phyloP scores from a whole-genome alignment of 2,329 filamentous ascomycete species.

The Rutstroemia sp. region DNA sequence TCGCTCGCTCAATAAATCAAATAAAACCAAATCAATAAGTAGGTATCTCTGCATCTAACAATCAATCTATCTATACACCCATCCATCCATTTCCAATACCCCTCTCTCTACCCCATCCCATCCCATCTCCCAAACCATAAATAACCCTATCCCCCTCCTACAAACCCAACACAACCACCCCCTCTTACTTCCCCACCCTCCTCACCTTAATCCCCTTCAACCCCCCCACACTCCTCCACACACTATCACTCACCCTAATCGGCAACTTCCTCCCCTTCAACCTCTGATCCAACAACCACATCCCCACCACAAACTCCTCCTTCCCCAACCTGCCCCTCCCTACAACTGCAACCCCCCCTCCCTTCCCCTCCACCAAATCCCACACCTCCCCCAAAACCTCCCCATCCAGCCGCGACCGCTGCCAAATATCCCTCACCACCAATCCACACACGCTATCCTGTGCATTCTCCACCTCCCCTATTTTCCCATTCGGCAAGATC shows the following conservation, averaged over 20 bases:
- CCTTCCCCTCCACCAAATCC: constrained; percentile 63
- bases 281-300: constrained; percentile 77
- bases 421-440: constrained; percentile 64
- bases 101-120: no score
- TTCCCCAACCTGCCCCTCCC: constrained; percentile 48
- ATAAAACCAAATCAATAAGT: no score
- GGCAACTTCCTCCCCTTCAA: constrained; percentile 75
- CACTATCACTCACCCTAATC: constrained; percentile 59
- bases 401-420: constrained; percentile 56
- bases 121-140: no score
- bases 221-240: constrained; percentile 62
- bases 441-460: constrained; percentile 38
- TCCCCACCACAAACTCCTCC: constrained; percentile 73
- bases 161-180: neutral
- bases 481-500: constrained; percentile 67
- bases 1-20: no score
- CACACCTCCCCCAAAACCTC: constrained; percentile 70
- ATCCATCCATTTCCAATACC: no score
- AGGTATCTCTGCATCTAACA: no score
- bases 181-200: neutral
- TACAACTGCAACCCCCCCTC: constrained; percentile 63
- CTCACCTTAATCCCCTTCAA: constrained; percentile 32
- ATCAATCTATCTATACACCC: no score
- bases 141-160: no score
- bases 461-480: constrained; percentile 60